Conservation (phyloP, 108 stramenopile species). For the Discostella stelligeroides region DNA sequence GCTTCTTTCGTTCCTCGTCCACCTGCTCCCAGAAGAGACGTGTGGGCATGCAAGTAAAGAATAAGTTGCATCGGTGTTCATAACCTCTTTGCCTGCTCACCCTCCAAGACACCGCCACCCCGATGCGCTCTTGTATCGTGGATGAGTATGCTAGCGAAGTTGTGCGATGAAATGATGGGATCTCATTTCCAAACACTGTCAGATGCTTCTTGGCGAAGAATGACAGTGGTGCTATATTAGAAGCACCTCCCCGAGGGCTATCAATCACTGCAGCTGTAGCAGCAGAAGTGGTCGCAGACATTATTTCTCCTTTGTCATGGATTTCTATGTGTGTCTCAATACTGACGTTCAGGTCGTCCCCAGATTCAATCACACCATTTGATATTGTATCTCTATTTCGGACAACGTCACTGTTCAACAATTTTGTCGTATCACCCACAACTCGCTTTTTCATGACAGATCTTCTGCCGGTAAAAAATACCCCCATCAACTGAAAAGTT, state of each 20-base stretch:
- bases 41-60: slow-evolving; percentile 67
- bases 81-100: slow-evolving; percentile 58
- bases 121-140: slow-evolving; percentile 65
- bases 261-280: slow-evolving; percentile 33
- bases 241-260: slow-evolving; percentile 35
- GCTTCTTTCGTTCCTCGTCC: slow-evolving; percentile 26
- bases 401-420: neutral
- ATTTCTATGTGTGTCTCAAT: slow-evolving; percentile 24
- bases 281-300: slow-evolving; percentile 15
- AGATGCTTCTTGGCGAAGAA: slow-evolving; percentile 21
- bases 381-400: neutral
- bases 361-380: neutral
- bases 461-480: slow-evolving; percentile 1
- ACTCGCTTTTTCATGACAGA: slow-evolving; percentile 2
- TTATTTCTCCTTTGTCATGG: slow-evolving; percentile 6
- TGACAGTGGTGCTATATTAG: slow-evolving; percentile 4
- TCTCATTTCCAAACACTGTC: slow-evolving; percentile 36
- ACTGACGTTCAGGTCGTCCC: neutral
- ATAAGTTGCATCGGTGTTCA: slow-evolving; percentile 64
- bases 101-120: slow-evolving; percentile 62
- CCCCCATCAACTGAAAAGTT: slow-evolving; percentile 9
- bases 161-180: slow-evolving; percentile 46
- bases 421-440: neutral
- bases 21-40: slow-evolving; percentile 44
- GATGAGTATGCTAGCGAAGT: slow-evolving; percentile 51